Evolutionary conservation across 2,329 filamentous ascomycete species (phyloP).

Genomic region (Chlorencoelia australis): DNA sequence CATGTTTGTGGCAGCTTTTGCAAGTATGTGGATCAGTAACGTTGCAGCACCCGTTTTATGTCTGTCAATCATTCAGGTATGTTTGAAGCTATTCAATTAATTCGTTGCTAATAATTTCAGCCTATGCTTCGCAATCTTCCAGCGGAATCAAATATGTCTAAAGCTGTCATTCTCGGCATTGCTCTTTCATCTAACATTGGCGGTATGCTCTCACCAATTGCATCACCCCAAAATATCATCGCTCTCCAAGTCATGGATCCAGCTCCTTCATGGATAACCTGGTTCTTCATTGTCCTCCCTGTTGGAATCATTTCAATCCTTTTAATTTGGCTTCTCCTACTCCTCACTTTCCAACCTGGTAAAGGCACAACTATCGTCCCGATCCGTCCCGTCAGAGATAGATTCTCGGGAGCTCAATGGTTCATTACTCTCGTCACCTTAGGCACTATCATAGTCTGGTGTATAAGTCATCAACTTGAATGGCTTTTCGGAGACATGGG

Average conservation of each 20-base stretch:
- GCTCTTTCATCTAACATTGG: conserved; percentile 92
- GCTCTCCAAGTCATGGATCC: conserved; percentile 93
- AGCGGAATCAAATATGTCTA: conserved; percentile 83
- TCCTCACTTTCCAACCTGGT: conserved; percentile 77
- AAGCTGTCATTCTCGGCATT: conserved; percentile 89
- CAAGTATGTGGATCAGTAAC: conserved; percentile 98
- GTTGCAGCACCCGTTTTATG: conserved; percentile 94
- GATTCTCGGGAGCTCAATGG: conserved; percentile 81
- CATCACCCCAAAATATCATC: conserved; percentile 94
- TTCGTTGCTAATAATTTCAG: conserved; percentile 31
- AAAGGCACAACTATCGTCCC: conserved; percentile 82
- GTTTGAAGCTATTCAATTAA: conserved; percentile 13
- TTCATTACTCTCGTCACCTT: conserved; percentile 83
- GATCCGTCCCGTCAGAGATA: conserved; percentile 81
- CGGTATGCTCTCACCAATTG: conserved; percentile 92
- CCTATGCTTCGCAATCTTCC: conserved; percentile 91
- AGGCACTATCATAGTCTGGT: conserved; percentile 83
- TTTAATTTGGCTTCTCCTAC: conserved; percentile 78
- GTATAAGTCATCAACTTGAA: conserved; percentile 81
- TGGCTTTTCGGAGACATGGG: conserved; percentile 93
- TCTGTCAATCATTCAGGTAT: conserved; percentile 90
- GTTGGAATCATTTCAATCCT: conserved; percentile 84
- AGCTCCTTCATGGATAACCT: conserved; percentile 82
- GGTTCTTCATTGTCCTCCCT: conserved; percentile 94
- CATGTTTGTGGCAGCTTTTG: conserved; percentile 97